These are phyloP conservation scores for Plasmodium gallinaceum DNA, from an alignment of 169 alveolate species.

Conservation along the genomic window DNA sequence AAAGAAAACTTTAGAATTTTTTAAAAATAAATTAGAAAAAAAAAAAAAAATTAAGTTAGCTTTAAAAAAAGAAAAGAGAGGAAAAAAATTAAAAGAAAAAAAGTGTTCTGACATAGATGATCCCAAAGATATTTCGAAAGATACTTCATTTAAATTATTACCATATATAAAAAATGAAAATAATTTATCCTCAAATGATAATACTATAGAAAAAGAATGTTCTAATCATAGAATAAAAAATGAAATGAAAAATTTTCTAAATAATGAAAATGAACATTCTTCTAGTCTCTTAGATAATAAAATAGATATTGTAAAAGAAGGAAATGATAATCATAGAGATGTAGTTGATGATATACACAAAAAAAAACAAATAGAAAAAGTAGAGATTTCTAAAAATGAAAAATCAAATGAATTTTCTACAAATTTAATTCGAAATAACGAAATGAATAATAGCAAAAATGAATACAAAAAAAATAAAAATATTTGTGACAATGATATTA, in stretches of 20 bases:
- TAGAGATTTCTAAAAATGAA: background rate
- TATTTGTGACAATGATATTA: background rate
- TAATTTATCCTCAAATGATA: no score
- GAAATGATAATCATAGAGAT: background rate
- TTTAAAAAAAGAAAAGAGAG: conserved; percentile 22
- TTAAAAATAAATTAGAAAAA: conserved; percentile 45
- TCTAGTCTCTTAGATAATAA: background rate
- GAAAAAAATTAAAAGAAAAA: background rate
- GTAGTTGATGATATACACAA: background rate
- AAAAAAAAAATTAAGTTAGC: conserved; percentile 8
- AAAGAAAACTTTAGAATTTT: conserved; percentile 61
- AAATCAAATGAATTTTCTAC: background rate
- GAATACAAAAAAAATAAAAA: background rate
- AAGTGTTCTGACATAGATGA: no score
- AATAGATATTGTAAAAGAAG: conserved; percentile 17
- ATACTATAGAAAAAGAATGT: no score
- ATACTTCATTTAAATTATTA: conserved; percentile 19
- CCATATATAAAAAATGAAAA: background rate
- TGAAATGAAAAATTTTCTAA: no score
- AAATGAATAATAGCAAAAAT: background rate
- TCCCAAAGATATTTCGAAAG: no score
- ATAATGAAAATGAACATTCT: no score
- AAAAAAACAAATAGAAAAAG: background rate
- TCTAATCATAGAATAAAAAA: no score
- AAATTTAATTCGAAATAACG: background rate